Conservation (phyloP, 768 basidiomycete genomes). For the Ramaria rubella region DNA sequence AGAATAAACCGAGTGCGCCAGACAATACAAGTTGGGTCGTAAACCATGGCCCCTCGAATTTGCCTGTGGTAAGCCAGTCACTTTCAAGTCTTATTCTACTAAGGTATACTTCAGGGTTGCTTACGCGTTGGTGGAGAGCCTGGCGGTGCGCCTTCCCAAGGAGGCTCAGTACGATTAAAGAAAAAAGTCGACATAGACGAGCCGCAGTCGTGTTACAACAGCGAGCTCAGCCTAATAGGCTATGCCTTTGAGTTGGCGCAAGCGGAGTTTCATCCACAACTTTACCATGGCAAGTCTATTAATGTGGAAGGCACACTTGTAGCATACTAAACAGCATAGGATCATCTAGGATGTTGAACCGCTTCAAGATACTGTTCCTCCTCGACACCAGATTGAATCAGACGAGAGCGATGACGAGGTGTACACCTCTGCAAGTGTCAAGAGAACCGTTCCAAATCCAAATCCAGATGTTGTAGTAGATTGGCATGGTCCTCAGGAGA, state of each 20-base stretch:
- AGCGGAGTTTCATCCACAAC: no score
- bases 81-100: not conserved
- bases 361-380: constrained; percentile 48
- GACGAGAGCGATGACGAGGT: constrained; percentile 54
- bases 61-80: constrained; percentile 38
- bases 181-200: not conserved
- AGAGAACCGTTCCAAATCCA: not conserved
- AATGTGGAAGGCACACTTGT: no score
- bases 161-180: constrained; percentile 29
- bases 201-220: not conserved
- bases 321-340: no score
- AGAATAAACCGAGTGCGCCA: constrained; percentile 63
- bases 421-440: not conserved
- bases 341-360: constrained; percentile 46
- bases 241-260: no score
- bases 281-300: no score
- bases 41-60: constrained; percentile 93
- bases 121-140: constrained; percentile 60
- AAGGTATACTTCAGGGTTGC: constrained; percentile 19
- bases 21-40: constrained; percentile 83
- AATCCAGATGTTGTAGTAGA: not conserved
- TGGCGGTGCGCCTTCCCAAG: constrained; percentile 42
- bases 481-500: constrained; percentile 10
- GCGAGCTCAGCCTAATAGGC: no score
- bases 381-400: constrained; percentile 57